A percentile compares a stretch with the other conserved stretches of the same genome.
These are phyloP conservation scores for Pestalotiopsis sp. DNA, from an alignment of 2,329 filamentous ascomycete species.

Conservation along the genomic window DNA sequence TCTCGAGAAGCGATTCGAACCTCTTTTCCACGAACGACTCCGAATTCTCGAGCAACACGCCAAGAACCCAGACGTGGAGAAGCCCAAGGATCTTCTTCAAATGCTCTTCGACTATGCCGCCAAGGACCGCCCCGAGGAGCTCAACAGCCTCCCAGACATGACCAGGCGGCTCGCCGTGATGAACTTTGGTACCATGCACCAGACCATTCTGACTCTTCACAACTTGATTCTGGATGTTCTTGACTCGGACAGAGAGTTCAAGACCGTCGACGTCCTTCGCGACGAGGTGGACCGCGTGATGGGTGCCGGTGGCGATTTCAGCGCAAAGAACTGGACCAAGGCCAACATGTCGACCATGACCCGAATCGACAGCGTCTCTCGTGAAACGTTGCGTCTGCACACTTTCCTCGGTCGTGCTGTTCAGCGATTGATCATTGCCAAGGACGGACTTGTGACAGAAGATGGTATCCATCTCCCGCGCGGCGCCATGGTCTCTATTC, in stretches of 20 bases:
- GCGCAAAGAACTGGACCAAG: conserved; percentile 37
- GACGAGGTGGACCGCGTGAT: conserved; percentile 36
- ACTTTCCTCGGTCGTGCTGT: conserved; percentile 29
- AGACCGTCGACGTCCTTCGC: conserved; percentile 37
- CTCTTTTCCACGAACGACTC: conserved; percentile 21
- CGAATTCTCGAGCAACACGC: conserved; percentile 16
- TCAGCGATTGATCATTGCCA: conserved; percentile 29
- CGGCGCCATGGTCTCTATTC: conserved; percentile 31
- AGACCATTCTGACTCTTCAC: conserved; percentile 36
- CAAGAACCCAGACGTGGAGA: conserved; percentile 19
- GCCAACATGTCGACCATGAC: conserved; percentile 34
- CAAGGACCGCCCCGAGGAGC: conserved; percentile 37
- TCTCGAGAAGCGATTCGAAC: conserved; percentile 26
- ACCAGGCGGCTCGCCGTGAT: conserved; percentile 29
- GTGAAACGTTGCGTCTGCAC: conserved; percentile 40
- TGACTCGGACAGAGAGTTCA: conserved; percentile 36
- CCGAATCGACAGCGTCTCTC: conserved; percentile 37
- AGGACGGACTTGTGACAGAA: conserved; percentile 26
- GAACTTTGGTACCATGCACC: conserved; percentile 40
- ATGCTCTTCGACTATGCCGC: conserved; percentile 40
- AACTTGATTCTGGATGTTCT: conserved; percentile 45
- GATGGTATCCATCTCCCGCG: conserved; percentile 30
- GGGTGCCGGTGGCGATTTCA: conserved; percentile 18
- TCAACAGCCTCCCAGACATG: conserved; percentile 29
- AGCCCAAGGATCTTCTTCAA: conserved; percentile 40